Conservation (phyloP, 2,329 filamentous ascomycete species). For the Cercospora berteroae region DNA sequence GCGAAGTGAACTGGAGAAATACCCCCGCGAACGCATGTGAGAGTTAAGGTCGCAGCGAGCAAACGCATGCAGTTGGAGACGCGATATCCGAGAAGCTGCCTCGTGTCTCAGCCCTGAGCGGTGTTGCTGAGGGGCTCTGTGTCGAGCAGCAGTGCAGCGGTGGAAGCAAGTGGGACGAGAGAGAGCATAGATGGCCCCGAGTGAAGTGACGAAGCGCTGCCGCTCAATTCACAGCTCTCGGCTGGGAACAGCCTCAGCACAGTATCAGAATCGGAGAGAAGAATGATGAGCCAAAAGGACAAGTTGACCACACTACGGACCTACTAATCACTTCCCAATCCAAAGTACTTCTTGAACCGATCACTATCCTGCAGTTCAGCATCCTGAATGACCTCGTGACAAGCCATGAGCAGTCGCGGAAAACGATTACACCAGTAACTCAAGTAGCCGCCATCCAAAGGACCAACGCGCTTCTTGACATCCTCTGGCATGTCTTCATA, state of each 20-base stretch:
- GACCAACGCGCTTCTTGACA: slow-evolving; percentile 70
- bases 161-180: background rate
- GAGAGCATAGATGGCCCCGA: too few relatives aligned
- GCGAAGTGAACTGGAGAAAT: background rate
- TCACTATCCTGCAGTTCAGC: slow-evolving; percentile 62
- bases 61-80: background rate
- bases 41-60: background rate
- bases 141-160: background rate
- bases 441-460: slow-evolving; percentile 71
- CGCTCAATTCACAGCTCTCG: background rate
- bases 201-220: background rate
- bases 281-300: background rate
- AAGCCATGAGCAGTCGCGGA: slow-evolving; percentile 72
- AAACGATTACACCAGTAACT: slow-evolving; percentile 80
- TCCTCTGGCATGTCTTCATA: slow-evolving; percentile 92
- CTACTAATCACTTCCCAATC: slow-evolving; percentile 18
- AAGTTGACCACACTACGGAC: background rate
- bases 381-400: slow-evolving; percentile 71
- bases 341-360: slow-evolving; percentile 71
- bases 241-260: background rate
- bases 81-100: background rate
- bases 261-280: background rate
- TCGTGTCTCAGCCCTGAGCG: background rate
- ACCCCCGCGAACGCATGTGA: background rate
- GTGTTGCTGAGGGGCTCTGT: background rate